Percentiles rank a stretch among this genome's conserved stretches.
These are phyloP conservation scores for Pythium biforme DNA, from an alignment of 352 stramenopile species.

Conservation along the genomic window DNA sequence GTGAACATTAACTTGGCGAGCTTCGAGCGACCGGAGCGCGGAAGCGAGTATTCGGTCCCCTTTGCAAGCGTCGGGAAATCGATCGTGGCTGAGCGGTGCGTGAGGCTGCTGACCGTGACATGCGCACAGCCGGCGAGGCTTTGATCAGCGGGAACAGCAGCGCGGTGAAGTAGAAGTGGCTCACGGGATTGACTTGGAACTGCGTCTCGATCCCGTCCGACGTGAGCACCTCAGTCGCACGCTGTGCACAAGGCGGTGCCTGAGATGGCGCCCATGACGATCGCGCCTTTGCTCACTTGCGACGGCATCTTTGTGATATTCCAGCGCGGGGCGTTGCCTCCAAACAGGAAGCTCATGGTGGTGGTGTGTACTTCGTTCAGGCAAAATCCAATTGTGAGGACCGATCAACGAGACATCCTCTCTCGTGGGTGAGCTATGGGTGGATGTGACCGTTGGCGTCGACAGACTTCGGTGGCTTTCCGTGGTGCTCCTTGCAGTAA, in stretches of 20 bases:
- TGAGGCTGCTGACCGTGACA: conserved; percentile 42
- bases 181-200: conserved; percentile 70
- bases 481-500: neutral
- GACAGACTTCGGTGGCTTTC: neutral
- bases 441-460: too few species aligned
- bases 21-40: conserved; percentile 19
- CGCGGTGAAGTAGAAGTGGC: conserved; percentile 57
- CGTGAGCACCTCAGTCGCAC: conserved; percentile 27
- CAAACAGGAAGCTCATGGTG: neutral
- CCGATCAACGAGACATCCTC: too few species aligned
- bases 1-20: conserved; percentile 27
- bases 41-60: neutral
- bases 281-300: conserved; percentile 39
- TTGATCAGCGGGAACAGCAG: conserved; percentile 40
- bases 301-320: conserved; percentile 7
- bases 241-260: conserved; percentile 58
- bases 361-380: neutral
- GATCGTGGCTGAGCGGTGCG: conserved; percentile 12
- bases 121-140: conserved; percentile 19
- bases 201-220: conserved; percentile 48
- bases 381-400: neutral
- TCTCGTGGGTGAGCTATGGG: too few species aligned
- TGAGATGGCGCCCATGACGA: conserved; percentile 61
- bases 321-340: neutral
- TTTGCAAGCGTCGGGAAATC: conserved; percentile 15